Base-by-base conservation (phyloP, 148 eudicot species). In the Fagopyrum homotropicum region DNA sequence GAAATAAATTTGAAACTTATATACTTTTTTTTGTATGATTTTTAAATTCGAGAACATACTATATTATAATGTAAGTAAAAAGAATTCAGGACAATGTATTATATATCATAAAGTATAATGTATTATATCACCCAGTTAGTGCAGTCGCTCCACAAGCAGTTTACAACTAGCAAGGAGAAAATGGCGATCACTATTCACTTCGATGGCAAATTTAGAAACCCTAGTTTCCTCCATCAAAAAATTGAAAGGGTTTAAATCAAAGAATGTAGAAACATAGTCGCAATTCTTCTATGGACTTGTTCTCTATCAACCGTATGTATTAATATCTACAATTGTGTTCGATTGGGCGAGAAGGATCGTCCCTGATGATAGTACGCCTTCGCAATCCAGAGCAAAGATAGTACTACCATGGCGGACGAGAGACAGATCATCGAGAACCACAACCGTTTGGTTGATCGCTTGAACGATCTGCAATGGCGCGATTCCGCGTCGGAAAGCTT, bases 391-490 rank as follows among this genome's bases (percentile, higher is more conserved):
- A 88, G 75, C 57, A 87, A 72, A 46, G 82, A 77, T 72, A 90
- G 74, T 43, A 77, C 59, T 40, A 79, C 78, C 93, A 88, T 90
- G 76, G 76, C 35, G 26, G 82, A 76, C 4, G 95, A 88, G 59
- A 92, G 90, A 47, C 81, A 78, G 5, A 92, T 77, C 74, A 81
- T 71, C 2, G 83, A 87, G 2, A 75, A 44, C 95, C 97, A 92
- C 77, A 92, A 75, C 66, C 75, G 54, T 72, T 72, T 40, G 15
- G 84, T 80, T 15, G 86, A 78, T 9, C 61, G 6, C 74, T 57
- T 86, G 26, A 80, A 76, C 7, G 87, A 83, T 60, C 45, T 75
- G 81, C 89, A 92, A 73, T 88, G 89, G 73, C 82, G 78, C 68
- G 51, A 73, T 59, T 81, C 81, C 3, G 78, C 85, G 5, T 83